Evolutionary conservation across 2,329 filamentous ascomycete genomes (phyloP).

Genomic region (Chalara sp.): DNA sequence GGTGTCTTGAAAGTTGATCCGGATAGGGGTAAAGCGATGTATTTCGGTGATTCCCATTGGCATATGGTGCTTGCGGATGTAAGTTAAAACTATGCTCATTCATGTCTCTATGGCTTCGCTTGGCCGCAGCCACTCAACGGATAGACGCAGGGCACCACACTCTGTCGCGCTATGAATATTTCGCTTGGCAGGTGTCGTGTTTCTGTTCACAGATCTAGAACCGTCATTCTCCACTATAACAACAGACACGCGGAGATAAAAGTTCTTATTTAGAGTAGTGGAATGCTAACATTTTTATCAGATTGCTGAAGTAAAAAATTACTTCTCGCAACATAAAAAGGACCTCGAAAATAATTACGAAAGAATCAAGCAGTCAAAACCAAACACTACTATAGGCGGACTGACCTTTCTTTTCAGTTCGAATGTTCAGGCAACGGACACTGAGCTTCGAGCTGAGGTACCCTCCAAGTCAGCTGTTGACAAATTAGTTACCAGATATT

Average conservation of each 20-base stretch:
- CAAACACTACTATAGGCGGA: slow-evolving; percentile 51
- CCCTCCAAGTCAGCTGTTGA: slow-evolving; percentile 80
- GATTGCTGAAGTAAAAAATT: slow-evolving; percentile 90
- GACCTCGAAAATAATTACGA: slow-evolving; percentile 79
- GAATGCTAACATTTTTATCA: slow-evolving; percentile 24
- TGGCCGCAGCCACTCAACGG: too few species aligned
- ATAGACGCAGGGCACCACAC: too few species aligned
- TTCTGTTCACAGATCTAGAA: too few species aligned
- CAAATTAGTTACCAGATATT: slow-evolving; percentile 80
- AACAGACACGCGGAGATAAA: too few species aligned
- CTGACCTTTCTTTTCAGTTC: slow-evolving; percentile 76
- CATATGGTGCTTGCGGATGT: slow-evolving; percentile 68
- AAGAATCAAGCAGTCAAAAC: slow-evolving; percentile 64
- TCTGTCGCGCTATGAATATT: too few species aligned
- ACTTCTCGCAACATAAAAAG: slow-evolving; percentile 80
- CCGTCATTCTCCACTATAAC: too few species aligned
- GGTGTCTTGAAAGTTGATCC: slow-evolving; percentile 77
- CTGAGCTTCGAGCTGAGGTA: slow-evolving; percentile 72
- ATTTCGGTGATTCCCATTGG: slow-evolving; percentile 80
- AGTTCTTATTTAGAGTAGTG: too few species aligned
- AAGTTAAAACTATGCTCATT: slow-evolving; percentile 19
- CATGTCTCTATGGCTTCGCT: too few species aligned
- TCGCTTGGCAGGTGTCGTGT: too few species aligned
- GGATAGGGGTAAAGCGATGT: slow-evolving; percentile 69
- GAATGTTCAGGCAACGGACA: slow-evolving; percentile 59